phyloP scores from a whole-genome alignment of 2,329 filamentous ascomycete species.

The Phoma herbarum region DNA sequence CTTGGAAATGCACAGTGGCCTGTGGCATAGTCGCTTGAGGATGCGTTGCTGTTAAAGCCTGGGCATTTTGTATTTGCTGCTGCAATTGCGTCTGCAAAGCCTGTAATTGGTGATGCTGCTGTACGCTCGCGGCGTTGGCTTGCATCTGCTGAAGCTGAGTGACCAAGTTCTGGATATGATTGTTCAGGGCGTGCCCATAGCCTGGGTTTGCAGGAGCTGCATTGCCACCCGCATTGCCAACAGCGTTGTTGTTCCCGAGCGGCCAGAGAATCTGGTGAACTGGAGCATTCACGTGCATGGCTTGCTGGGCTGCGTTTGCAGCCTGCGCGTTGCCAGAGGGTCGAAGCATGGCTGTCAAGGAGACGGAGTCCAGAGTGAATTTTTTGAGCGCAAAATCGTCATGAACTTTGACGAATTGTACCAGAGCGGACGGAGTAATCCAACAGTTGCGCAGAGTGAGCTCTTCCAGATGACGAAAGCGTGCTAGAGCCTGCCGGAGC shows the following conservation, averaged over 20 bases:
- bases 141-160: constrained; percentile 36
- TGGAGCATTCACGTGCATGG: constrained; percentile 6
- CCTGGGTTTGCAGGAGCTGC: not conserved
- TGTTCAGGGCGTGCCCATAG: constrained; percentile 18
- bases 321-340: constrained; percentile 17
- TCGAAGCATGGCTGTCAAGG: constrained; percentile 58
- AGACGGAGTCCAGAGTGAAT: constrained; percentile 70
- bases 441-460: constrained; percentile 75
- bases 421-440: constrained; percentile 67
- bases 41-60: constrained; percentile 6
- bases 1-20: not conserved
- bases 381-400: constrained; percentile 59
- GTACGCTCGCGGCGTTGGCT: constrained; percentile 22
- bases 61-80: constrained; percentile 22
- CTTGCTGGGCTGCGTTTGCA: constrained; percentile 3
- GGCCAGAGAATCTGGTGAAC: constrained; percentile 4
- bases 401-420: constrained; percentile 61
- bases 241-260: constrained; percentile 23
- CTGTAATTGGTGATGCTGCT: constrained; percentile 27
- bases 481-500: constrained; percentile 52
- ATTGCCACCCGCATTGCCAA: constrained; percentile 21
- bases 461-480: constrained; percentile 65
- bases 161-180: constrained; percentile 30
- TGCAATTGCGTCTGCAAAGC: constrained; percentile 30
- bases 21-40: not conserved